These are phyloP conservation scores for Aspergillus awamori DNA, from an alignment of 2,329 filamentous ascomycete genomes.

Conservation along the genomic window DNA sequence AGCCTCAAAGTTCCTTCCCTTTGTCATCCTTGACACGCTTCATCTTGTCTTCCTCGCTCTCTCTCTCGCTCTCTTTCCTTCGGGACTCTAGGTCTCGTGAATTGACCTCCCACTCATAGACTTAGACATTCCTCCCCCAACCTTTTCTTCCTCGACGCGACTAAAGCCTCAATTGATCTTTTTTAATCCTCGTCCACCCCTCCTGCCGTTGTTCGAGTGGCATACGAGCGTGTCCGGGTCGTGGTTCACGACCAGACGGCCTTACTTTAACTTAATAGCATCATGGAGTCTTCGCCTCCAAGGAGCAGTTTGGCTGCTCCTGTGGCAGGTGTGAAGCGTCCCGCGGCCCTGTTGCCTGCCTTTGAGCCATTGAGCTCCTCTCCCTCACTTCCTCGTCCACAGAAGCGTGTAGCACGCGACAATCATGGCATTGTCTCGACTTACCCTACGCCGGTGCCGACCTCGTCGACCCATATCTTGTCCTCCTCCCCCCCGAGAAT, in stretches of 20 bases:
- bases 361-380: conserved; percentile 55
- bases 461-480: conserved; percentile 88
- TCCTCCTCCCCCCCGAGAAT: conserved; percentile 77
- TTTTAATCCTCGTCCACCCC: conserved; percentile 12
- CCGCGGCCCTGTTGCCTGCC: conserved; percentile 51
- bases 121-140: conserved; percentile 19
- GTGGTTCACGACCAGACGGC: conserved; percentile 3
- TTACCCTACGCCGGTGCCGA: conserved; percentile 92
- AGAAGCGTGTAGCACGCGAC: conserved; percentile 51
- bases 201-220: conserved; percentile 9
- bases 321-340: conserved; percentile 49
- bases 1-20: conserved; percentile 24
- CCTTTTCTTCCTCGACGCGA: conserved; percentile 26
- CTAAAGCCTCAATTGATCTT: conserved; percentile 22
- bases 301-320: conserved; percentile 37
- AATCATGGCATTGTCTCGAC: conserved; percentile 53
- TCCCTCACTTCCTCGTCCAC: conserved; percentile 51
- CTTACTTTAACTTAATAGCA: conserved; percentile 14
- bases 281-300: conserved; percentile 47
- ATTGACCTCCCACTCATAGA: conserved; percentile 1
- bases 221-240: conserved; percentile 2
- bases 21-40: conserved; percentile 20
- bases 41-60: conserved; percentile 18
- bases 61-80: conserved; percentile 22
- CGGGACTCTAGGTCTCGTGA: conserved; percentile 9